phyloP scores from a whole-genome alignment of 1,284 basidiomycete species.

The Cutaneotrichosporon arboriforme region DNA sequence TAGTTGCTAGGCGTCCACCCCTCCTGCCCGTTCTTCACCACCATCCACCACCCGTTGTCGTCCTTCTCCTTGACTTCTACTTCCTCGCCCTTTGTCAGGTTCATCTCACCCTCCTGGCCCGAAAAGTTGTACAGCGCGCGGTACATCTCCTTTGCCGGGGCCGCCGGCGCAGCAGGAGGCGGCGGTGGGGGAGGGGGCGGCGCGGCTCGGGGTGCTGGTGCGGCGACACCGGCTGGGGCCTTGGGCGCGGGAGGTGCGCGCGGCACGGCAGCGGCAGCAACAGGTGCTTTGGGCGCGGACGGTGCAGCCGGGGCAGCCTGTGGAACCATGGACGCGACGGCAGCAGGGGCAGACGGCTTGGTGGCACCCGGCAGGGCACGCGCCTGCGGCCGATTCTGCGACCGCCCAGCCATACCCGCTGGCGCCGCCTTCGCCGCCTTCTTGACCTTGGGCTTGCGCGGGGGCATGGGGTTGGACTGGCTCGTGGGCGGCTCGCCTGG shows the following conservation, averaged over 20 bases:
- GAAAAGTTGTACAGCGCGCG: constrained; percentile 82
- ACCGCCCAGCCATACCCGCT: constrained; percentile 31
- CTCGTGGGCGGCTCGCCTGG: constrained; percentile 82
- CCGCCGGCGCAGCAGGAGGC: constrained; percentile 54
- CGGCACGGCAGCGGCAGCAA: not conserved
- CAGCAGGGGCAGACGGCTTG: constrained; percentile 44
- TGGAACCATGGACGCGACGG: constrained; percentile 17
- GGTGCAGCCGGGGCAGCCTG: constrained; percentile 13
- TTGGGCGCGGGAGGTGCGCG: constrained; percentile 3
- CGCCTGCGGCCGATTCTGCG: constrained; percentile 40
- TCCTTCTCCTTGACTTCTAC: constrained; percentile 93
- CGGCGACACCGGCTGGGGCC: constrained; percentile 7
- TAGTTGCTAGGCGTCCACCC: constrained; percentile 97
- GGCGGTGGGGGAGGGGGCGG: constrained; percentile 59
- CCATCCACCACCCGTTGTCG: constrained; percentile 93
- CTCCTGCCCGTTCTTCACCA: constrained; percentile 75
- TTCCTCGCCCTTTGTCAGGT: constrained; percentile 80
- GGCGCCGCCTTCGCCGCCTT: constrained; percentile 42
- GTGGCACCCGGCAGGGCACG: constrained; percentile 43
- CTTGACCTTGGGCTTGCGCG: constrained; percentile 62
- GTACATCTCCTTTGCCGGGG: constrained; percentile 69
- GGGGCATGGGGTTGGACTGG: constrained; percentile 73
- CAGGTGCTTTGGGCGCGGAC: not conserved
- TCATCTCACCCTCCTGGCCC: constrained; percentile 87
- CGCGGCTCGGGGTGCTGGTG: constrained; percentile 20